These are phyloP conservation scores for Claviceps citrina DNA, from an alignment of 2,329 filamentous ascomycete species.

Conservation along the genomic window DNA sequence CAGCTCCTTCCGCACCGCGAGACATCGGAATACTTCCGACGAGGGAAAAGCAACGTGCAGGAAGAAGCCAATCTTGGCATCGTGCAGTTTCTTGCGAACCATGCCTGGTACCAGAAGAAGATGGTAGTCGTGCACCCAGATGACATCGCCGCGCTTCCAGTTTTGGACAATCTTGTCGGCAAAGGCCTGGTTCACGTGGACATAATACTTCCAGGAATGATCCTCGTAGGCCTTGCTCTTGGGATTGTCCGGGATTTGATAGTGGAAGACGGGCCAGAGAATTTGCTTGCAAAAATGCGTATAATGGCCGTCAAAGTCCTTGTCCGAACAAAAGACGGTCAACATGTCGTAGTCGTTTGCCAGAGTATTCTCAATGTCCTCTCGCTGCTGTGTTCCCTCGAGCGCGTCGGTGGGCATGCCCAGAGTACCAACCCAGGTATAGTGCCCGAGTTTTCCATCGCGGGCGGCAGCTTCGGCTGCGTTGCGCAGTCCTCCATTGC, in stretches of 20 bases:
- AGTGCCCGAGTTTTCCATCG: slow-evolving; percentile 53
- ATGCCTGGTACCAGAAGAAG: slow-evolving; percentile 76
- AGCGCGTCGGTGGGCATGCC: slow-evolving; percentile 89
- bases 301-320: slow-evolving; percentile 89
- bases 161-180: slow-evolving; percentile 79
- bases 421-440: slow-evolving; percentile 81
- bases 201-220: slow-evolving; percentile 91
- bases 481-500: slow-evolving; percentile 83
- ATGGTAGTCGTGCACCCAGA: slow-evolving; percentile 96
- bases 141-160: slow-evolving; percentile 83
- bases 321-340: slow-evolving; percentile 74
- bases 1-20: slow-evolving; percentile 73
- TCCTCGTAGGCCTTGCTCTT: slow-evolving; percentile 98
- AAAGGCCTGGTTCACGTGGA: slow-evolving; percentile 83
- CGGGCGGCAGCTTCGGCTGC: slow-evolving; percentile 66
- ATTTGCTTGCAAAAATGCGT: slow-evolving; percentile 96
- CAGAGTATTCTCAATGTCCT: slow-evolving; percentile 69
- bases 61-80: slow-evolving; percentile 93
- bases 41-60: slow-evolving; percentile 90
- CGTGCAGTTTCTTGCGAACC: slow-evolving; percentile 77
- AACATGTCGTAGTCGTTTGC: slow-evolving; percentile 70
- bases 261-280: slow-evolving; percentile 94
- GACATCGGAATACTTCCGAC: slow-evolving; percentile 85
- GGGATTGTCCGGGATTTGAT: slow-evolving; percentile 92
- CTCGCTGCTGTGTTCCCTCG: slow-evolving; percentile 54